Conservation (phyloP, 352 stramenopile species). For the Globisporangium rhizosaccharum region DNA sequence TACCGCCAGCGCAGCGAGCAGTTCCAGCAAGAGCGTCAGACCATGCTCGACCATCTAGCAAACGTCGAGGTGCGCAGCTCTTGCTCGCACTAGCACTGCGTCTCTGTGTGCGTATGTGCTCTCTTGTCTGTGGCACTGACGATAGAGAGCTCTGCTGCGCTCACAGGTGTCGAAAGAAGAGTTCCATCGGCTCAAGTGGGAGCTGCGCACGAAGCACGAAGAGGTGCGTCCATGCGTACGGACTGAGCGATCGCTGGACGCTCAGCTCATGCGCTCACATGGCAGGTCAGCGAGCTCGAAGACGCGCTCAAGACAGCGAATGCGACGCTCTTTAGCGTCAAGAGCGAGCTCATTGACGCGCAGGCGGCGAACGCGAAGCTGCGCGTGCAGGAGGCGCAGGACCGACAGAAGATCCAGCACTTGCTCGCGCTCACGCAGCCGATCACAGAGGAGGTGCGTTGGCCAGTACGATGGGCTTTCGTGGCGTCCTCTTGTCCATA, state of each 20-base stretch:
- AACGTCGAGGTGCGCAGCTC: constrained; percentile 39
- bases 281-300: constrained; percentile 55
- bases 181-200: constrained; percentile 68
- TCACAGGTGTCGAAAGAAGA: constrained; percentile 70
- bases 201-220: constrained; percentile 53
- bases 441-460: constrained; percentile 58
- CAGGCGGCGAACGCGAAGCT: constrained; percentile 59
- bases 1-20: constrained; percentile 61
- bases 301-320: constrained; percentile 49
- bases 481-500: background rate
- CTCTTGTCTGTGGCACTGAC: background rate
- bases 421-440: constrained; percentile 79
- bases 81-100: background rate
- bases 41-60: constrained; percentile 42
- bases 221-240: constrained; percentile 28
- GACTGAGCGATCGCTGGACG: background rate
- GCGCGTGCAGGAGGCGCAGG: constrained; percentile 66
- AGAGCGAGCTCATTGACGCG: constrained; percentile 57
- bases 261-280: constrained; percentile 1
- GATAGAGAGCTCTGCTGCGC: too few species aligned
- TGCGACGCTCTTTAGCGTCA: constrained; percentile 51
- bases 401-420: constrained; percentile 78
- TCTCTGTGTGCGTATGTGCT: background rate
- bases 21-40: constrained; percentile 59
- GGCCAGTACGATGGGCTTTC: background rate